Evolutionary conservation across 2,329 filamentous ascomycete genomes (phyloP), one percentile per base, ranked within the genome.

Genomic region (Fusarium illudens): DNA sequence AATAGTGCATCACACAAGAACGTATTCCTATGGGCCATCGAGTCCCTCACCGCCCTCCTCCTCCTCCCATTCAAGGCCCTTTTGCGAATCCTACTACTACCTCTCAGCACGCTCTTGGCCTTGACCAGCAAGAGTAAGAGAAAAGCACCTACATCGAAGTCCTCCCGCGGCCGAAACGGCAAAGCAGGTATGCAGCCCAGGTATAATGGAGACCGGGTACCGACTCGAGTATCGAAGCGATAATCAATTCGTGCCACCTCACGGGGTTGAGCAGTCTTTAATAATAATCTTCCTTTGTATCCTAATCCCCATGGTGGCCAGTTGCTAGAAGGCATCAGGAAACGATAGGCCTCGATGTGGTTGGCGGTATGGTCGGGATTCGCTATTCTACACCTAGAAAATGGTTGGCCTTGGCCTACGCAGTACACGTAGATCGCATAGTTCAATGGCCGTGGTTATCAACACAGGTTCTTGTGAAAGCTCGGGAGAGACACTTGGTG

Each of bases 61-160:
- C 71, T 82, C 19, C 71, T 84, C n/a, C 84, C 84, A 1, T 74
- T 85, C 27, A 79, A 79, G 19, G 75, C 79, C 0, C 58, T 79
- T 3, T 46, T 83, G 10, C 75, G 77, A 15, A 71, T 85, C 20
- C 53, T 83, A 6, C 76, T 81, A 9, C 76, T 84, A 49, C 84
- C 84, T 1, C 76, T 84, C 29, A 79, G 77, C 32, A 79, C 79
- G 3, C 61, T 79, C 13, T 75, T 79, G 25, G 71, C 76, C 4
- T 57, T 81, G 25, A 71, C 81, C 36, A 79, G 75, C 57, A 74
- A 74, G 34, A 75, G 70, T 15, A 73, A 75, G 39, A 77, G 79
- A 51, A 79, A 73, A 56, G 59, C 65, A 27, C 32, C 66, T 15
- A 39, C 72, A 33, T 62, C 69, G 48, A 73, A 71, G 37, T 57